These are phyloP conservation scores for Beta corolliflora DNA, from an alignment of 179 eudicot species.

Conservation along the genomic window DNA sequence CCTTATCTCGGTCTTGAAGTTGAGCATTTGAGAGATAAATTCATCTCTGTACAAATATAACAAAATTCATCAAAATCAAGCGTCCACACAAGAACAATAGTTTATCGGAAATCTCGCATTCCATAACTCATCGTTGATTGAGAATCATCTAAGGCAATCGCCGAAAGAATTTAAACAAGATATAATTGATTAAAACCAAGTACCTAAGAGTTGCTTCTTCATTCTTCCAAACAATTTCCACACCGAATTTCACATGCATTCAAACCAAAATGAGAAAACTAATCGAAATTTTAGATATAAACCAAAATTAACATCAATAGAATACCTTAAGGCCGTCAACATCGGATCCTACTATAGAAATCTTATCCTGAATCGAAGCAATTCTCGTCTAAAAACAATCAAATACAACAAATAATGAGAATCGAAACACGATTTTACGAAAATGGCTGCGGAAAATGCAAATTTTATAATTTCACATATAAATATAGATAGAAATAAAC, in stretches of 20 bases:
- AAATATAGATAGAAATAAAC: slow-evolving; percentile 31
- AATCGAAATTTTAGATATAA: not conserved
- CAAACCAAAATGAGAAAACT: slow-evolving; percentile 19
- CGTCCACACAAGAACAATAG: not conserved
- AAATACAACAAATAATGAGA: not conserved
- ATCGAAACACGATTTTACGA: not conserved
- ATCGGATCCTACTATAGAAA: slow-evolving; percentile 54
- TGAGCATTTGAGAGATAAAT: slow-evolving; percentile 61
- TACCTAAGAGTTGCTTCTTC: slow-evolving; percentile 51
- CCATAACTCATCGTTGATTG: not conserved
- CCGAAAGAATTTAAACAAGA: not conserved
- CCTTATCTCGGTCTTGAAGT: slow-evolving; percentile 65
- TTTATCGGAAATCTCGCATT: not conserved
- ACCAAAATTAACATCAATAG: not conserved
- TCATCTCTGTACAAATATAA: slow-evolving; percentile 56
- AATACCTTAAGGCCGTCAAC: slow-evolving; percentile 59
- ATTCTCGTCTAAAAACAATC: slow-evolving; percentile 50
- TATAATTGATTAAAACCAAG: not conserved
- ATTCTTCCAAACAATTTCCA: slow-evolving; percentile 35
- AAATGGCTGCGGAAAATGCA: not conserved
- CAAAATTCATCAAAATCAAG: not conserved
- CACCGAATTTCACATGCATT: slow-evolving; percentile 21
- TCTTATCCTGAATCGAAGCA: slow-evolving; percentile 51
- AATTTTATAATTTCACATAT: not conserved
- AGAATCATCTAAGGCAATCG: not conserved